phyloP scores from a whole-genome alignment of 2,329 filamentous ascomycete species.

The Nigrospora sphaerica region DNA sequence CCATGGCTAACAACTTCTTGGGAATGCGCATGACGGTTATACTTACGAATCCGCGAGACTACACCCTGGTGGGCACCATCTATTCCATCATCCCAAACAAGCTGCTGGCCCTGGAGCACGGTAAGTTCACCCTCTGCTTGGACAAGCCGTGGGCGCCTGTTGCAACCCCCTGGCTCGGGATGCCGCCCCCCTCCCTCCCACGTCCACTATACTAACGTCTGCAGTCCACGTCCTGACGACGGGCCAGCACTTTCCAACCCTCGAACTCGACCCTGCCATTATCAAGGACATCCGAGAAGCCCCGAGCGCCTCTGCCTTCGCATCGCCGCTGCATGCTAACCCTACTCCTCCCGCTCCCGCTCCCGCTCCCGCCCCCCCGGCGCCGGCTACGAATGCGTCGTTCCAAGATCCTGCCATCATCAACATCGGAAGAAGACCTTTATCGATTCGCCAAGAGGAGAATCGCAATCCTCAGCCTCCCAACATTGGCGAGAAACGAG shows the following conservation, averaged over 20 bases:
- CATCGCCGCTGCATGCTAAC: neutral
- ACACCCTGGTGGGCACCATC: constrained; percentile 4
- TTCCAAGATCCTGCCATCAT: constrained; percentile 82
- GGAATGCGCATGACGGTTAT: constrained; percentile 7
- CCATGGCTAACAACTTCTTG: constrained; percentile 2
- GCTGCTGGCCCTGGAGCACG: constrained; percentile 3
- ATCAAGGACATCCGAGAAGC: constrained; percentile 15
- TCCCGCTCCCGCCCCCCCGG: constrained; percentile 12
- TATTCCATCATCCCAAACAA: constrained; percentile 3
- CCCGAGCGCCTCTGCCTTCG: neutral
- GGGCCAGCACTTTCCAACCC: constrained; percentile 1
- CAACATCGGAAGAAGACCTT: constrained; percentile 49
- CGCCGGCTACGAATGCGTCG: constrained; percentile 24
- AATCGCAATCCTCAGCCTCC: constrained; percentile 15
- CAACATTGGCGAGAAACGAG: constrained; percentile 23
- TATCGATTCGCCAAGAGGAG: constrained; percentile 16
- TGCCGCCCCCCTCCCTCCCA: too few relatives aligned
- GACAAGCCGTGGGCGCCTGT: too few relatives aligned
- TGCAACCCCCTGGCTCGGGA: too few relatives aligned
- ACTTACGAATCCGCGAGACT: constrained; percentile 2
- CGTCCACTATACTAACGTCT: neutral
- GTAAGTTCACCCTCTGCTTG: neutral
- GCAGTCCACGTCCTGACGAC: constrained; percentile 4
- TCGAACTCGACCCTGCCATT: constrained; percentile 9
- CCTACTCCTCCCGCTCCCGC: constrained; percentile 12